Evolutionary conservation across 2,329 filamentous ascomycete species (phyloP).

Genomic region (Penicillium sp.): DNA sequence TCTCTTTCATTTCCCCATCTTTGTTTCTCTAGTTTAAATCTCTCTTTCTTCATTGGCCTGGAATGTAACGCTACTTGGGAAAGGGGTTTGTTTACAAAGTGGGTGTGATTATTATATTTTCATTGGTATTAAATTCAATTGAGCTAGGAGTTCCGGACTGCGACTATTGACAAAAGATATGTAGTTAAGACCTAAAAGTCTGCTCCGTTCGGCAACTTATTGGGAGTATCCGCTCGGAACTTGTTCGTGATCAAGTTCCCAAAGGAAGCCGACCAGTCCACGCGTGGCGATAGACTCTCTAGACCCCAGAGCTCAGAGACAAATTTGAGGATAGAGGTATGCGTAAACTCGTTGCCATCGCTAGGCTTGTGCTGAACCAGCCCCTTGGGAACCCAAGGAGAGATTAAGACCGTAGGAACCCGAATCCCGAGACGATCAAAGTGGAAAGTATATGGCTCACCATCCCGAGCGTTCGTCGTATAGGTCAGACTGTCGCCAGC

Average conservation of each 20-base stretch:
- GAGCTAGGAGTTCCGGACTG: not conserved
- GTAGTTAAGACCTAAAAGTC: constrained; percentile 18
- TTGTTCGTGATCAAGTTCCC: constrained; percentile 28
- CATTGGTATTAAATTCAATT: not conserved
- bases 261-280: constrained; percentile 41
- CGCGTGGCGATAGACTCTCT: constrained; percentile 39
- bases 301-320: constrained; percentile 46
- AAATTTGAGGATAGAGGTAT: constrained; percentile 46
- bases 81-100: too few relatives aligned
- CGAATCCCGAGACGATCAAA: constrained; percentile 35
- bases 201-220: constrained; percentile 24
- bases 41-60: too few relatives aligned
- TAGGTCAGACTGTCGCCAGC: constrained; percentile 39
- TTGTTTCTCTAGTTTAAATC: too few relatives aligned
- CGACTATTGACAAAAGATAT: not conserved
- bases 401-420: constrained; percentile 33
- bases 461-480: constrained; percentile 30
- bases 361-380: constrained; percentile 40
- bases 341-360: constrained; percentile 44
- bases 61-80: too few relatives aligned
- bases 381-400: constrained; percentile 44
- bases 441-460: constrained; percentile 29
- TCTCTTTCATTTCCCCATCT: too few relatives aligned
- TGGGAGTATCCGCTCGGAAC: constrained; percentile 28
- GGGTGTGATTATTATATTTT: not conserved